These are phyloP conservation scores for Hypoxylon fragiforme DNA, from an alignment of 495 filamentous ascomycete genomes.

Conservation along the genomic window DNA sequence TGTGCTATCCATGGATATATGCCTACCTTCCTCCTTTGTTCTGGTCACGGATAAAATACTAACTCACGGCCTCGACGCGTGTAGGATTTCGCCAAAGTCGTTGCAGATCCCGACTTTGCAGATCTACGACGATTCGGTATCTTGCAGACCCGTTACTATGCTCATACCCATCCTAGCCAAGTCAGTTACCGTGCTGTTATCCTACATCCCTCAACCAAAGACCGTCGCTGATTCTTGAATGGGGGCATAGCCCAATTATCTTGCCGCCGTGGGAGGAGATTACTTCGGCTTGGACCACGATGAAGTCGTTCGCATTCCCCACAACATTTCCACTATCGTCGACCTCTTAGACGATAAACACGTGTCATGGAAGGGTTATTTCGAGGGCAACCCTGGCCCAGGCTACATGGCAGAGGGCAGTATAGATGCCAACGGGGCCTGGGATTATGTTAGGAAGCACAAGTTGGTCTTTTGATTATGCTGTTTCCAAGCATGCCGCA, in stretches of 20 bases:
- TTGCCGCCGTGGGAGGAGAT: constrained; percentile 65
- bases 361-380: constrained; percentile 68
- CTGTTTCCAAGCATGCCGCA: neutral
- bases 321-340: constrained; percentile 68
- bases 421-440: constrained; percentile 46
- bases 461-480: constrained; percentile 45
- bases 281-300: constrained; percentile 72
- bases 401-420: constrained; percentile 65
- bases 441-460: constrained; percentile 74
- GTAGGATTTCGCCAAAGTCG: constrained; percentile 61
- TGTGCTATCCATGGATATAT: too few species aligned
- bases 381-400: constrained; percentile 66
- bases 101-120: constrained; percentile 51
- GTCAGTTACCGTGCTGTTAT: constrained; percentile 33
- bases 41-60: neutral
- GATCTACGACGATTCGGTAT: constrained; percentile 66
- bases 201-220: too few species aligned
- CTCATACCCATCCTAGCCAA: constrained; percentile 59
- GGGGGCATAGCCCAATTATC: constrained; percentile 59
- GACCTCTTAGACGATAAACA: constrained; percentile 66
- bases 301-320: constrained; percentile 58
- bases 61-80: neutral
- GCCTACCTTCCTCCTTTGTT: too few species aligned
- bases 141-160: constrained; percentile 63
- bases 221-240: constrained; percentile 2